Base-by-base conservation (phyloP, 345 rosid species). In the Camelina laxa region DNA sequence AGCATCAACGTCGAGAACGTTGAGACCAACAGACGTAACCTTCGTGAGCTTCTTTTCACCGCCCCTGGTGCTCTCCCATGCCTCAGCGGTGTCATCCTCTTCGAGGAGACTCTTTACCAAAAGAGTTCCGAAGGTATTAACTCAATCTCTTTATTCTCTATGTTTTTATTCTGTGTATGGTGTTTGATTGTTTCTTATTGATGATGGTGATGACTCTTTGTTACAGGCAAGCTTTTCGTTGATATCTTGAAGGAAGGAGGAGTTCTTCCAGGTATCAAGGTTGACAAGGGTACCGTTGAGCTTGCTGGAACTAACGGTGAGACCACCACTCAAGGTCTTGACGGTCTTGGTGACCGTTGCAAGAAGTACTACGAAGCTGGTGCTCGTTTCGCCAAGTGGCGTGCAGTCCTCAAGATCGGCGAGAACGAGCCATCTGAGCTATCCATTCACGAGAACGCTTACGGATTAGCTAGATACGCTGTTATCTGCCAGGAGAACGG, bases 401-500 rank as follows among this genome's bases (percentile, higher is more conserved):
- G 97, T 74, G 85, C 97, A 7, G 99, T 95, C 20, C 89, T 95
- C 12, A 95, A 95, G 86, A 95, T 95, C n/a, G 84, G 97, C 17
- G 70, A 82, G 14, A 92, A 75, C 16, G 98, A 95, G 87, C 99
- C 97, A 17, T 85, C 97, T 44, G 91, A 87, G 82, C 80, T 75
- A 7, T 80, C 97, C 31, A 90, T 95, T 85, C 88, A 85, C 4
- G 82, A 79, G 72, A 79, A 79, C 44, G 82, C 82, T 5, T 79
- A 79, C 0, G 82, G 79, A 31, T 74, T 79, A 22, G 82, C 82
- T 13, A 81, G 97, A 72, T 95, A 92, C 53, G 99, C 96, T 14
- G 82, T 82, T 58, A 89, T 92, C 81, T 94, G 99, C 88, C 99
- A 94, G 75, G 96, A 95, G 87, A 89, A 91, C 33, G 99, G 99